phyloP scores from a whole-genome alignment of 208 protist species.

The Leishmania amazonensis region DNA sequence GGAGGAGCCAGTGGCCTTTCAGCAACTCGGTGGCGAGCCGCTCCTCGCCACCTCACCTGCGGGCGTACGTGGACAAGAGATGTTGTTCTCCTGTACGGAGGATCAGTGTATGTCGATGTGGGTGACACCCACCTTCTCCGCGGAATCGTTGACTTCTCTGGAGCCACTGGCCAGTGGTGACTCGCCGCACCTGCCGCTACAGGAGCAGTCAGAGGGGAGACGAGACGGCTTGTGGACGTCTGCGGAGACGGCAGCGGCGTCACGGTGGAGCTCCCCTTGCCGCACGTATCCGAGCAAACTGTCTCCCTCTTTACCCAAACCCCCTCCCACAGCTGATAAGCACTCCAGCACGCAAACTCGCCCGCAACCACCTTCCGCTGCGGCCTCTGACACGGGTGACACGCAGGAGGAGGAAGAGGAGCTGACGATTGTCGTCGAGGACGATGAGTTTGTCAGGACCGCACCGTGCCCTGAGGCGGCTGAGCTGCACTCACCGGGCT shows the following conservation, averaged over 20 bases:
- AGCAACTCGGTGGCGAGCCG: slow-evolving; percentile 3
- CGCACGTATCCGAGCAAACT: not conserved
- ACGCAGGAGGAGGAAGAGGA: slow-evolving; percentile 1
- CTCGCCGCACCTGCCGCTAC: slow-evolving; percentile 20
- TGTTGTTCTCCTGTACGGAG: not conserved
- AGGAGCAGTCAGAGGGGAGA: slow-evolving; percentile 9
- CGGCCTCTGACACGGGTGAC: not conserved
- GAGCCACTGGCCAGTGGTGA: not conserved
- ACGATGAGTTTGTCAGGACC: slow-evolving; percentile 1
- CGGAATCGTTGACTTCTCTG: not conserved
- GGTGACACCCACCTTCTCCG: not conserved
- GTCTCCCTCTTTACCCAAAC: not conserved
- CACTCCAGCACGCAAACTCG: not conserved
- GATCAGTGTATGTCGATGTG: slow-evolving; percentile 2
- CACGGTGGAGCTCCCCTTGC: not conserved
- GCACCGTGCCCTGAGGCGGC: not conserved
- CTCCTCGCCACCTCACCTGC: not conserved
- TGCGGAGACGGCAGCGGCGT: too few relatives aligned
- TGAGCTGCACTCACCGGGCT: not conserved
- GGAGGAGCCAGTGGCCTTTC: not conserved
- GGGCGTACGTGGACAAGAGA: not conserved
- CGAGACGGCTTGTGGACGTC: not conserved
- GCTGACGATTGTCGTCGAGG: slow-evolving; percentile 12
- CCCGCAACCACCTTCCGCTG: not conserved
- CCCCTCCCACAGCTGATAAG: not conserved